Conservation (phyloP, 2,329 filamentous ascomycete genomes). For the Clonostachys byssicola region DNA sequence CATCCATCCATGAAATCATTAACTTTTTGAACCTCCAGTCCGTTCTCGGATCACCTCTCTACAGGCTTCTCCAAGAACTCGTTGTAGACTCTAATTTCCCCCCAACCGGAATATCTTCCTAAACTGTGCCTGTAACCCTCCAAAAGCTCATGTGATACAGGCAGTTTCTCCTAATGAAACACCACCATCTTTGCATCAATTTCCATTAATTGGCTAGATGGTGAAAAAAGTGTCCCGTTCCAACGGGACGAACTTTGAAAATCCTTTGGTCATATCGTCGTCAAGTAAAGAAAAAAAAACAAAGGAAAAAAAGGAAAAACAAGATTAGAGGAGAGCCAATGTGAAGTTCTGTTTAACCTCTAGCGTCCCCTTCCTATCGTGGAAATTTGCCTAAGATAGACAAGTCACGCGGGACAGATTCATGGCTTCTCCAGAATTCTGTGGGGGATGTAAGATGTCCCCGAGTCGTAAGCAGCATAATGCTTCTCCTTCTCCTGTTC, state of each 20-base stretch:
- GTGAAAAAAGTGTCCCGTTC: too few species aligned
- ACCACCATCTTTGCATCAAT: too few species aligned
- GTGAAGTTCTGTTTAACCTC: neutral
- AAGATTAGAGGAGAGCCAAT: neutral
- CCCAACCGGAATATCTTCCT: too few species aligned
- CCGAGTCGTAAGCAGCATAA: conserved; percentile 26
- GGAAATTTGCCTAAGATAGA: neutral
- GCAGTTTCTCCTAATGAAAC: too few species aligned
- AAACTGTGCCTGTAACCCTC: too few species aligned
- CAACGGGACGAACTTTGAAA: too few species aligned
- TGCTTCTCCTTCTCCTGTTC: conserved; percentile 21
- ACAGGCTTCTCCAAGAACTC: neutral
- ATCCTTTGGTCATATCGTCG: too few species aligned
- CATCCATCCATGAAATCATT: too few species aligned
- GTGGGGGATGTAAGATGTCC: conserved; percentile 20
- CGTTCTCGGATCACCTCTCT: conserved; percentile 5
- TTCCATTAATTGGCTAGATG: too few species aligned
- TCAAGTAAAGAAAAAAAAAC: neutral
- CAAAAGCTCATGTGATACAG: too few species aligned
- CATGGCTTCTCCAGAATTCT: neutral
- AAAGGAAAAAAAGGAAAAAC: neutral
- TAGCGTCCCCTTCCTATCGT: neutral
- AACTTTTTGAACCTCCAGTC: neutral
- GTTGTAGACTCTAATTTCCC: too few species aligned
- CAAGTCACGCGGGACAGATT: too few species aligned